Evolutionary conservation across 1,139 yeast genomes (phyloP), one percentile per base, ranked within the genome.

Genomic region (Kodamaea derodonti): DNA sequence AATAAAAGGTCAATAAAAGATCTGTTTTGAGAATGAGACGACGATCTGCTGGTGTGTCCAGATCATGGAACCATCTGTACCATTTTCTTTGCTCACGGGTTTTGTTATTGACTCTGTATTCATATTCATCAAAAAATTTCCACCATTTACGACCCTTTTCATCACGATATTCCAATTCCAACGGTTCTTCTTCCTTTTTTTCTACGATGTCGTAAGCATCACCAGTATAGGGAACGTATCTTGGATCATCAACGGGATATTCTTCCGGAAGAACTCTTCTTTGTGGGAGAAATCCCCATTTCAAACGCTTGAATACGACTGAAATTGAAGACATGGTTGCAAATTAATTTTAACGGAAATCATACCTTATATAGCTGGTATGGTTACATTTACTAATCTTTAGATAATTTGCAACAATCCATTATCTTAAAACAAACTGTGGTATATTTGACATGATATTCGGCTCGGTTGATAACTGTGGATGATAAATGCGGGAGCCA

Each of bases 61-160:
- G 65, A 22, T 72, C 75, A 43, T 76, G 76, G 49, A 75, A 80
- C 87, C 87, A 80, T 35, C 72, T 66, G 50, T 68, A 79, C 81
- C 82, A 79, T 46, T 70, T 72, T 39, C 73, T 72, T 22, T 54
- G 53, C 2, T 51, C 39, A 29, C 70, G 61, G 18, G 58, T 48
- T 2, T 51, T 46, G 24, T 58, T 57, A 37, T 60, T 67, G 27
- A 66, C 56, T 36, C 84, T 60, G 48, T 78, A 78, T 48, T 78
- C 84, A 41, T 72, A 76, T 49, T 78, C 84, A 48, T 78, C 78
- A 39, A 75, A 80, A 47, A 69, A 78, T 37, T 70, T 75, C 71
- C 72, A 79, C 84, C 85, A 78, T 34, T 68, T 69, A 32, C 84
- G 69, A 41, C 70, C 63, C 11, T 78, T 74, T 50, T 80, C 87